Conservation (phyloP, 129 eudicot genomes). For the Pseudognaphalium luteoalbum region DNA sequence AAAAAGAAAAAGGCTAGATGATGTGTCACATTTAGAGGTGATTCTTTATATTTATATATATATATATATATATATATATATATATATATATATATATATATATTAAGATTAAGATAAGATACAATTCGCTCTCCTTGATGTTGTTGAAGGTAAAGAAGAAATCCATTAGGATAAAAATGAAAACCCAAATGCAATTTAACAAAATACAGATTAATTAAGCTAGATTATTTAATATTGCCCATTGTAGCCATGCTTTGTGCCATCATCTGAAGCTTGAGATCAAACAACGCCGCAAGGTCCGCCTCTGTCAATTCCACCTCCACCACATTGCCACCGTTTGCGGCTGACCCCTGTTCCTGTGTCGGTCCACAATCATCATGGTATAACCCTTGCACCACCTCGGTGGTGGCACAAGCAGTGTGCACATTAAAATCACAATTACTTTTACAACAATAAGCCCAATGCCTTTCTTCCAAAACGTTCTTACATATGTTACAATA, state of each 20-base stretch:
- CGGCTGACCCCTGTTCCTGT: not conserved
- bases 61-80: too few species aligned
- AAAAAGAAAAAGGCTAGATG: too few species aligned
- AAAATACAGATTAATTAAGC: not conserved
- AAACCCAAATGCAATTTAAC: not conserved
- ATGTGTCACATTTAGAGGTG: too few species aligned
- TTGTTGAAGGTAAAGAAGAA: not conserved
- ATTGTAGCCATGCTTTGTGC: constrained; percentile 38
- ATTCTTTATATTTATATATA: too few species aligned
- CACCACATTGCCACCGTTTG: constrained; percentile 17
- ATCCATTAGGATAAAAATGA: not conserved
- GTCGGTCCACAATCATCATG: constrained; percentile 33
- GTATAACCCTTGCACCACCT: constrained; percentile 63
- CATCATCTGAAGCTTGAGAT: constrained; percentile 45
- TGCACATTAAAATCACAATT: constrained; percentile 57
- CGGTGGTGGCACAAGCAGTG: constrained; percentile 59
- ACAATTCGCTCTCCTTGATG: too few species aligned
- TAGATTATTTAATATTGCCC: not conserved
- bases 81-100: too few species aligned
- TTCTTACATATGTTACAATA: constrained; percentile 47
- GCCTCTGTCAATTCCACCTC: constrained; percentile 41
- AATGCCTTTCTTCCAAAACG: constrained; percentile 37
- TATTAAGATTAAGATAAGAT: too few species aligned
- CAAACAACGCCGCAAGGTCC: constrained; percentile 32
- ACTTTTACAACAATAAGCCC: constrained; percentile 44